A percentile compares a stretch with the other conserved stretches of the same genome.
Evolutionary conservation across 2,329 filamentous ascomycete species (phyloP).

Genomic region (Calonectria hawksworthii): DNA sequence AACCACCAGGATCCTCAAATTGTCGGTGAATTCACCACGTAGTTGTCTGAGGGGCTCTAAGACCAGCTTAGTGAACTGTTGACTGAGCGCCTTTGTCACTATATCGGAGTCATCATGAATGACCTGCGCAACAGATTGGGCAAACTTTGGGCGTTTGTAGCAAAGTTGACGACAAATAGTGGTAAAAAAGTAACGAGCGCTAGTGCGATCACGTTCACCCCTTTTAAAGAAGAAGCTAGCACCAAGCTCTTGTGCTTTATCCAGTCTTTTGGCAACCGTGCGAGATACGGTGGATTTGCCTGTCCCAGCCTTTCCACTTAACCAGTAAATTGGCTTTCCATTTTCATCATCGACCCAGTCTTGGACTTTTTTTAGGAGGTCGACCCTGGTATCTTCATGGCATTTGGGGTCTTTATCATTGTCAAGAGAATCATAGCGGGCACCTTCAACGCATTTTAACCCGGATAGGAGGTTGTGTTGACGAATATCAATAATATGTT

Average conservation of each 20-base stretch:
- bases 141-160: constrained; percentile 44
- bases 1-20: constrained; percentile 46
- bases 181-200: constrained; percentile 53
- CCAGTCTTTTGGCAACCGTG: constrained; percentile 43
- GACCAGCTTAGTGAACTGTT: constrained; percentile 58
- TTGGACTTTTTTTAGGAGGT: constrained; percentile 48
- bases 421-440: constrained; percentile 49
- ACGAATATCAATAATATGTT: neutral
- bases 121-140: constrained; percentile 39
- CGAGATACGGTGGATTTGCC: constrained; percentile 57
- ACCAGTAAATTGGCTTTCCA: constrained; percentile 50
- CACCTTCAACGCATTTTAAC: constrained; percentile 34
- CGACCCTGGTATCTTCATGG: constrained; percentile 45
- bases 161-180: constrained; percentile 55
- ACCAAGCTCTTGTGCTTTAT: constrained; percentile 35
- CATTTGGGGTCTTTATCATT: constrained; percentile 50
- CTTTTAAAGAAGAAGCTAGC: constrained; percentile 62
- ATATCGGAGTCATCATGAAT: constrained; percentile 49
- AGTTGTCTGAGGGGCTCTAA: constrained; percentile 47
- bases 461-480: constrained; percentile 28
- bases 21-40: no score
- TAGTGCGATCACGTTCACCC: constrained; percentile 54
- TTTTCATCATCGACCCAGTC: constrained; percentile 45
- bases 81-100: constrained; percentile 40
- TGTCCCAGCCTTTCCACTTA: constrained; percentile 55